Evolutionary conservation across 2,329 filamentous ascomycete genomes (phyloP), one percentile per base, ranked within the genome.

Genomic region (Phialocephala sp.): DNA sequence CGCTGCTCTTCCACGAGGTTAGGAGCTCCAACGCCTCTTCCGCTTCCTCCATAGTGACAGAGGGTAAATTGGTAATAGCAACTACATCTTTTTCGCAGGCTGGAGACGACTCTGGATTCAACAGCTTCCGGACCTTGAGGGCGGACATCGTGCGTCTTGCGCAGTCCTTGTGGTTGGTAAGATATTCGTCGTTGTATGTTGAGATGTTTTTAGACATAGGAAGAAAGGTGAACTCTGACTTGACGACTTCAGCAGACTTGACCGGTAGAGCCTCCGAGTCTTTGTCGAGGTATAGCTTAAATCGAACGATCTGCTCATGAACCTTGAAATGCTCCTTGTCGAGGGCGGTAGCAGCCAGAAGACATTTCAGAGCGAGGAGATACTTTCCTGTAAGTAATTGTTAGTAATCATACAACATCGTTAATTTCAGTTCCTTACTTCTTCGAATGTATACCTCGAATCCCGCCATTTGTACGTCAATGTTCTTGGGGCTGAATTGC

Each of bases 361-460:
- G 85, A 78, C 92, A 97, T 74, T 92, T 91, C 66, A 97, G 84
- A 0, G 95, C 94, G 66, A 97, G 89, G 52, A 97, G 80, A 74
- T 91, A 93, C 82, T 97, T 97, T 76, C 88, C 94, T 94, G 73
- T 55, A 18, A 39, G 1, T 27, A 45, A 12, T 47, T 60, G 32
- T 79, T 76, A 79, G 69, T 69, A 63, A 70, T 20, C 69, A 59
- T 18, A 35, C 35, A 32, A 50, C 24, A 32, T 59, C 18, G 12
- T 8, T 24, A 15, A 43, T 32, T 41, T 15, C 27, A 41, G 22
- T 55, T 14, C 64, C 89, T 84, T 87, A 97, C 93, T 89, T 81
- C 90, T 86, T 75, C 93, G 86, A 66, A 96, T 83, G 76, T 92
- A 94, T 20, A 99, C 90, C 80, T 98, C 94, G 73, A 97, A 98